Percentiles rank a stretch among this genome's conserved stretches.
Conservation (phyloP, 225 moss, liverwort and hornwort species). For the Marchantia polymorpha region DNA sequence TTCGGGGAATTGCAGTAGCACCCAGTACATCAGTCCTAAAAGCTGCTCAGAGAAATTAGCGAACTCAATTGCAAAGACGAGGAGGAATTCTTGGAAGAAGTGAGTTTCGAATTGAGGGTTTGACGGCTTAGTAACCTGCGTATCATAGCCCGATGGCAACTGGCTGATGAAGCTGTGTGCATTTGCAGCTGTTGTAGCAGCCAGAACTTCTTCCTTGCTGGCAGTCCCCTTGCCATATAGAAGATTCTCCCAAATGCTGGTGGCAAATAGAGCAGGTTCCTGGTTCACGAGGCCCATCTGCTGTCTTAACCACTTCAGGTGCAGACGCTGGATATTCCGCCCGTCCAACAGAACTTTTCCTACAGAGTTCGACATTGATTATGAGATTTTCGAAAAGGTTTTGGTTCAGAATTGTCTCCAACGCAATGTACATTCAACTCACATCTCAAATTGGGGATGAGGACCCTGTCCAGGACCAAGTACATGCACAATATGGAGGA, state of each 20-base stretch:
- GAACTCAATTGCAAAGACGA: not conserved
- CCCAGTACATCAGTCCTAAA: not conserved
- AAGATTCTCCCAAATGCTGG: slow-evolving; percentile 49
- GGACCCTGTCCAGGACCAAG: not conserved
- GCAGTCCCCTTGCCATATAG: slow-evolving; percentile 46
- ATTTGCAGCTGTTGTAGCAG: slow-evolving; percentile 48
- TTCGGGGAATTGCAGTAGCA: slow-evolving; percentile 1
- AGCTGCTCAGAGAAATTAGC: not conserved
- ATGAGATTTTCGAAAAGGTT: not conserved
- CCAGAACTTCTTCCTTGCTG: slow-evolving; percentile 43
- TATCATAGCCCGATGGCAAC: slow-evolving; percentile 43
- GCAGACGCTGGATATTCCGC: slow-evolving; percentile 36
- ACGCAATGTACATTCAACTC: not conserved
- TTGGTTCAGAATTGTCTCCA: not conserved
- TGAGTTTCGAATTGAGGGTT: not conserved
- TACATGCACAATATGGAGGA: not conserved
- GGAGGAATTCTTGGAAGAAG: not conserved
- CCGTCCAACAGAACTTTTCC: slow-evolving; percentile 48
- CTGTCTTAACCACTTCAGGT: slow-evolving; percentile 47
- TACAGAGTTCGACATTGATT: slow-evolving; percentile 12
- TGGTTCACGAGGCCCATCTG: slow-evolving; percentile 54
- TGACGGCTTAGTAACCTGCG: slow-evolving; percentile 35
- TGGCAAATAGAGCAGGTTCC: slow-evolving; percentile 49
- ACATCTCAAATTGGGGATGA: not conserved
- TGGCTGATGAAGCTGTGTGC: slow-evolving; percentile 49